Base-by-base conservation (phyloP, 2,329 filamentous ascomycete genomes). In the Tolypocladium inflatum region DNA sequence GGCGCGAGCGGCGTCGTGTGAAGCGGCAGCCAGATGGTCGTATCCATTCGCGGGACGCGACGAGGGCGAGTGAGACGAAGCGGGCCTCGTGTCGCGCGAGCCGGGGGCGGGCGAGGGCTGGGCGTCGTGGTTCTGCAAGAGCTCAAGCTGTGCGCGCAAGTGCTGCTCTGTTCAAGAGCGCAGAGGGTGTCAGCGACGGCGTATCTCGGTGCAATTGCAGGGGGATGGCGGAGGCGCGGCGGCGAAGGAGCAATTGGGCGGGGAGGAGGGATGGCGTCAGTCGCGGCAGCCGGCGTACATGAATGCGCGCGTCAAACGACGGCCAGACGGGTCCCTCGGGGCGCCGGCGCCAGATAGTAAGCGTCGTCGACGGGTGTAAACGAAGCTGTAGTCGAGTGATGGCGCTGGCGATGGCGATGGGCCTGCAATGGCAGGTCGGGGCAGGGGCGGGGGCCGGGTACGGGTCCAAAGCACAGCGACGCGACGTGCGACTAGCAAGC, bases 11-110 rank as follows among this genome's bases (percentile, higher is more conserved):
- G 66, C 68, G 67, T 72, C 72, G 65, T 68, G 70, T 13, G 68
- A 66, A 58, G 68, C 65, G 57, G 68, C 67, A 54, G 70, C 64
- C 58, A 74, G 63, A 58, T 74, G 72, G 61, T 73, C 74, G 70
- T 79, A 79, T 68, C 76, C 78, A 77, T 80, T 78, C 65, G 72
- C 65, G 42, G 72, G 64, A 61, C 68, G 68, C 62, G 69, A 63
- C 60, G 65, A 62, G 53, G 65, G 63, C 23, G 71, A 66, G 57
- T 70, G 67, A 23, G 66, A 61, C 39, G 68, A 62, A 54, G 65
- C 65, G 59, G 64, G 63, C 55, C 65, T 69, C 55, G 63, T 62
- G 59, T 73, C 70, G 65, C 65, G 67, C 59, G 67, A 60, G 58
- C 61, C 61, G 45, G 71, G 59, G 53, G 68, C 65, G 51, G 68